A percentile compares a stretch with the other conserved stretches of the same genome.
Evolutionary conservation across 2,329 filamentous ascomycete genomes (phyloP).

Genomic region (Epichloe bromicola): DNA sequence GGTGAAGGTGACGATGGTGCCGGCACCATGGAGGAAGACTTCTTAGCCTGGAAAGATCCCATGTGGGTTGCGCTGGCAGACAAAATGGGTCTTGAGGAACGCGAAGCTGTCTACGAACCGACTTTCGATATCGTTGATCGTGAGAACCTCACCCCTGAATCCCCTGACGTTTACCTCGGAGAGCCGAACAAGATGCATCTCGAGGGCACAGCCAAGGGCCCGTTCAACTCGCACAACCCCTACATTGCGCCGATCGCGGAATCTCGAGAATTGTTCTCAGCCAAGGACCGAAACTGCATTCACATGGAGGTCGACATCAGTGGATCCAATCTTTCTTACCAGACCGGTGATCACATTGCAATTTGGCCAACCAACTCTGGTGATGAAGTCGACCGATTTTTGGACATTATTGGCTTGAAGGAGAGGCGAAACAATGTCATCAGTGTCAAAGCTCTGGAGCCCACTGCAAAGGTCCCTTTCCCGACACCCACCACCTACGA

Average conservation of each 20-base stretch:
- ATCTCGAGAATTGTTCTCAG: constrained; percentile 80
- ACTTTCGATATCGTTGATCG: constrained; percentile 73
- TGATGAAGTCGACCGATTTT: constrained; percentile 79
- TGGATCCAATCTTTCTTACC: constrained; percentile 80
- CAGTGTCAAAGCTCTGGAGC: constrained; percentile 79
- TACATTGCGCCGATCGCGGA: constrained; percentile 89
- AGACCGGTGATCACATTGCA: constrained; percentile 94
- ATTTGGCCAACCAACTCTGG: constrained; percentile 96
- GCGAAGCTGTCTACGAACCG: constrained; percentile 91
- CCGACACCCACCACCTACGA: constrained; percentile 95
- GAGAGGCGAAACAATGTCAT: constrained; percentile 74
- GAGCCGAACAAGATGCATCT: constrained; percentile 96
- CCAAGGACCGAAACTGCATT: constrained; percentile 85
- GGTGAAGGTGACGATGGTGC: constrained; percentile 96
- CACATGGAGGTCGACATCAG: constrained; percentile 92
- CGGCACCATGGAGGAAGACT: constrained; percentile 99
- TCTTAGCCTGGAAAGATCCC: constrained; percentile 96
- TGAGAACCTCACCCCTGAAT: constrained; percentile 59
- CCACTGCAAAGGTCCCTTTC: constrained; percentile 94
- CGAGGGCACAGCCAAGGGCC: constrained; percentile 69
- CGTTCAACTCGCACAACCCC: constrained; percentile 92
- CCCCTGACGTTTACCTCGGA: constrained; percentile 79
- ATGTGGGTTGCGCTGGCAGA: constrained; percentile 86
- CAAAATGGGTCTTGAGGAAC: constrained; percentile 82
- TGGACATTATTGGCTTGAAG: constrained; percentile 62